These are phyloP conservation scores for Ascochyta clinopodiicola DNA, from an alignment of 2,329 filamentous ascomycete genomes.

Conservation along the genomic window DNA sequence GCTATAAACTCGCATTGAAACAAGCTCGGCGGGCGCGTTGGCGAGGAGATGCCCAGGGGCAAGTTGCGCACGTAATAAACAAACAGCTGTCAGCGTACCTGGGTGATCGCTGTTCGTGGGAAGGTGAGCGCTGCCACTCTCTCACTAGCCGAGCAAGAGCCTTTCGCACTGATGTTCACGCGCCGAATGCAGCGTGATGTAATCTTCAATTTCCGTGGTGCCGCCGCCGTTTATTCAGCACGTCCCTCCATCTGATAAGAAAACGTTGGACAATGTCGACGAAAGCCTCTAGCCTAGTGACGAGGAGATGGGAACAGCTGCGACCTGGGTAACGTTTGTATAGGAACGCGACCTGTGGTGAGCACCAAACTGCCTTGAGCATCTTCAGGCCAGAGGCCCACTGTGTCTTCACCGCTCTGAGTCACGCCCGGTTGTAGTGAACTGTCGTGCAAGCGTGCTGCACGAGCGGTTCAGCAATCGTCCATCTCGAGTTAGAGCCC, in stretches of 20 bases:
- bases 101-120: slow-evolving; percentile 16
- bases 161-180: slow-evolving; percentile 18
- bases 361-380: slow-evolving; percentile 11
- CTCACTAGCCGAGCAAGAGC: slow-evolving; percentile 16
- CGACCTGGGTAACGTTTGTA: slow-evolving; percentile 2
- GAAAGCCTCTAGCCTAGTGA: neutral
- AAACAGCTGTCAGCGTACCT: slow-evolving; percentile 15
- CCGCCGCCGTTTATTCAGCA: slow-evolving; percentile 11
- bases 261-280: neutral
- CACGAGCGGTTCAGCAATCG: slow-evolving; percentile 18
- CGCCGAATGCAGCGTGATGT: slow-evolving; percentile 21
- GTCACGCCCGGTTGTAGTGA: slow-evolving; percentile 16
- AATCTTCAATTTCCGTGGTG: slow-evolving; percentile 14
- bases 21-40: slow-evolving; percentile 6
- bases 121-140: slow-evolving; percentile 8
- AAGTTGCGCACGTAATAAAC: slow-evolving; percentile 13
- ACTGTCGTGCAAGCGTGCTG: slow-evolving; percentile 15
- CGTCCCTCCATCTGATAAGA: slow-evolving; percentile 22
- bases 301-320: neutral
- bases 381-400: slow-evolving; percentile 11
- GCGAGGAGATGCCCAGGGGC: slow-evolving; percentile 1
- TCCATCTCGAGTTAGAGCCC: slow-evolving; percentile 13
- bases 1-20: slow-evolving; percentile 23
- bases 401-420: slow-evolving; percentile 27
- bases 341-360: neutral